Evolutionary conservation across 805 yeast species (phyloP).

Genomic region (Candida jianshihensis): DNA sequence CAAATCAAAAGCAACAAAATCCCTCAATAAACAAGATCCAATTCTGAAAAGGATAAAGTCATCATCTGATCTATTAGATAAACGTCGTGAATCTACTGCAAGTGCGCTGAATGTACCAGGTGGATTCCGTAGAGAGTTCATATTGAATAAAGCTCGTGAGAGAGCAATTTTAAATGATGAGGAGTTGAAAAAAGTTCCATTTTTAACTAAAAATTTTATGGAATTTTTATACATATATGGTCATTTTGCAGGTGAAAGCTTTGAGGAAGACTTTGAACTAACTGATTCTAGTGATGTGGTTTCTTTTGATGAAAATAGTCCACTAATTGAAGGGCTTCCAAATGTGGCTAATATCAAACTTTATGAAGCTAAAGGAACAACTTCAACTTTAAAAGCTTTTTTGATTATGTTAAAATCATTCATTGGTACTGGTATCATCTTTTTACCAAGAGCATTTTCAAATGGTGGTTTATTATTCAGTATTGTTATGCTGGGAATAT

Average conservation of each 20-base stretch:
- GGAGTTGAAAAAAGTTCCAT: constrained; percentile 31
- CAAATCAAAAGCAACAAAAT: constrained; percentile 9
- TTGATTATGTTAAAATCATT: constrained; percentile 66
- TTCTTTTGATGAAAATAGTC: constrained; percentile 21
- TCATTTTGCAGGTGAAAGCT: constrained; percentile 79
- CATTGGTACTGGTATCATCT: constrained; percentile 71
- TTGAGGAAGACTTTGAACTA: constrained; percentile 58
- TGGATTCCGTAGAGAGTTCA: constrained; percentile 70
- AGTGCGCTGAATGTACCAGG: constrained; percentile 72
- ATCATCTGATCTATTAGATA: constrained; percentile 15
- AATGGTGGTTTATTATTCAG: constrained; percentile 71
- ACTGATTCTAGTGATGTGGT: constrained; percentile 31
- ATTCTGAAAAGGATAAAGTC: constrained; percentile 16
- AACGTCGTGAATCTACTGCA: constrained; percentile 56
- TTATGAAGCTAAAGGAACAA: constrained; percentile 47
- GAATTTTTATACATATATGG: constrained; percentile 77
- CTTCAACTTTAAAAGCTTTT: constrained; percentile 67
- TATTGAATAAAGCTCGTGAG: constrained; percentile 32
- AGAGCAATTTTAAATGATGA: constrained; percentile 17
- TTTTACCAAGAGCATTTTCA: constrained; percentile 60
- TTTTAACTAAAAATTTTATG: constrained; percentile 63
- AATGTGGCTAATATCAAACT: constrained; percentile 5
- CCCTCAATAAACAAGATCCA: constrained; percentile 2
- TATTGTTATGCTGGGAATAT: constrained; percentile 41
- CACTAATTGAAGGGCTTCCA: constrained; percentile 20